Evolutionary conservation across 805 yeast species (phyloP), one percentile per base, ranked within the genome.

Genomic region (Lipomyces sp.): DNA sequence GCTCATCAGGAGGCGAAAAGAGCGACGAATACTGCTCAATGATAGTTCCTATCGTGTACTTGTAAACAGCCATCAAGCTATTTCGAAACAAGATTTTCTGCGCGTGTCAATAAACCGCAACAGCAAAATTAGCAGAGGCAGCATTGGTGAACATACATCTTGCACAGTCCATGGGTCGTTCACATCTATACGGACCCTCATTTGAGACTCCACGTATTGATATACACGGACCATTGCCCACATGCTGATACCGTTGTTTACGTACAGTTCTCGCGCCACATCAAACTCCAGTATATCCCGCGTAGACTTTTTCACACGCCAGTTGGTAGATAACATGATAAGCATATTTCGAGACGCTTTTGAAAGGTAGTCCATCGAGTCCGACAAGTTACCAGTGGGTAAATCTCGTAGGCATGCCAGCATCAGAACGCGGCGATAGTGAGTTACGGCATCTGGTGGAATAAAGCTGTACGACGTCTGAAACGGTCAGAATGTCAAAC

Each of bases 271-370:
- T 65, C 81, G 81, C 1, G 83, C 81, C 0, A 89, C 87, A 3
- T 86, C 82, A 63, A 82, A 85, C 4, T 87, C 66, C 6, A 85
- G 71, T 0, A 83, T 80, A 0, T 86, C 83, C 59, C 84, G 77
- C 0, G 90, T 80, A 0, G 86, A 78, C 5, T 75, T 75, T 65
- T 82, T 83, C 3, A 88, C 75, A 64, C 89, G 78, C 95, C 95
- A 90, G 62, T 84, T 79, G 53, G 78, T 80, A 5, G 85, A 78
- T 62, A 85, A 83, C 15, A 80, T 75, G 0, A 73, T 75, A 2
- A 88, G 71, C 11, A 88, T 74, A 56, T 79, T 80, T 6, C 77
- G 74, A 0, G 85, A 78, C 18, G 80, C 74, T 66, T 83, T 84
- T 0, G 86, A 77, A n/a, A 83, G 69, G 24, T 79, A 57, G 10